Conservation (phyloP, 2,329 filamentous ascomycete genomes). For the Calonectria honghensis region DNA sequence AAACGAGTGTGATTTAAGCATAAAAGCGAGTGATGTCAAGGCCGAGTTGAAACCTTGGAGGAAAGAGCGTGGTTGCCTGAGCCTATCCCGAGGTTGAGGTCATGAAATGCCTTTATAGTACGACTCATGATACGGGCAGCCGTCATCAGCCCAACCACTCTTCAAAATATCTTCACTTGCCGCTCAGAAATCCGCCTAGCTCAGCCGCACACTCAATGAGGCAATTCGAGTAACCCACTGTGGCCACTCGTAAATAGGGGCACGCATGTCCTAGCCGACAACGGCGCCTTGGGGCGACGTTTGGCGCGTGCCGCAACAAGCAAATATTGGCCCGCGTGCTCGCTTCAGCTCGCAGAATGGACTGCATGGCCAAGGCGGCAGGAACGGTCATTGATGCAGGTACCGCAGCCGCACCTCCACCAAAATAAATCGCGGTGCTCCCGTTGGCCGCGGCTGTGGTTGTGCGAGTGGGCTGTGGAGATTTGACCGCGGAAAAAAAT, state of each 20-base stretch:
- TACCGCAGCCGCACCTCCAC: slow-evolving; percentile 12
- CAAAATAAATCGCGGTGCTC: not conserved
- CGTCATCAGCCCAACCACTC: not conserved
- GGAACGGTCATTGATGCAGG: slow-evolving; percentile 2
- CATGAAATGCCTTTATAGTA: slow-evolving; percentile 8
- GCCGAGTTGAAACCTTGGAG: not conserved
- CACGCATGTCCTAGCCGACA: not conserved
- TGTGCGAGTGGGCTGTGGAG: not conserved
- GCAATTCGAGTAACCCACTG: not conserved
- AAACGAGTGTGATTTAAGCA: not conserved
- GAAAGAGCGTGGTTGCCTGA: not conserved
- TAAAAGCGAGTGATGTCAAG: not conserved
- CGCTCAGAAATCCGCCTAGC: not conserved
- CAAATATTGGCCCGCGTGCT: not conserved
- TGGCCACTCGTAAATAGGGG: not conserved
- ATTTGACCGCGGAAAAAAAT: not conserved
- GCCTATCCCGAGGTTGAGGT: not conserved
- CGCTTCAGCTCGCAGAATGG: not conserved
- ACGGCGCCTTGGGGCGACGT: not conserved
- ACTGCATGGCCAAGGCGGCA: slow-evolving; percentile 6
- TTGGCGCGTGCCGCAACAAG: not conserved
- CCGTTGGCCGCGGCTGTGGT: not conserved
- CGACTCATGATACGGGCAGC: not conserved
- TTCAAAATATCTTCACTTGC: not conserved
- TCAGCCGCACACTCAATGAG: slow-evolving; percentile 11